Evolutionary conservation across 2,329 filamentous ascomycete species (phyloP), one percentile per base, ranked within the genome.

Genomic region (Zymoseptoria brevis): DNA sequence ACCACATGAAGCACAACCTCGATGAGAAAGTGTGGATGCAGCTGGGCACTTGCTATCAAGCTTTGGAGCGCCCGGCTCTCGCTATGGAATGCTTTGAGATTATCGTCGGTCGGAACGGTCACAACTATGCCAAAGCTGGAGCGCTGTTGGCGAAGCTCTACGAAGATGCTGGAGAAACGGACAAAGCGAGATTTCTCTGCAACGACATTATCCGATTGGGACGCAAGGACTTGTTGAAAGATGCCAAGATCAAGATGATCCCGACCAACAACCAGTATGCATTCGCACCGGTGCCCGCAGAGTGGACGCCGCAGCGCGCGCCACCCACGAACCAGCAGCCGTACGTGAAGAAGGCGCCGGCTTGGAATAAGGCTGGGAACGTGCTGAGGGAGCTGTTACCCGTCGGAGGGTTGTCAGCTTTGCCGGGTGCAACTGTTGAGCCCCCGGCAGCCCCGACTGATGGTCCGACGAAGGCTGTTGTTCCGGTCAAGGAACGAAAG

Each of bases 61-160:
- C 82, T 6, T 75, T 85, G 24, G 82, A 81, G 6, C 80, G 87
- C 57, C 79, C 84, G 19, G 79, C 83, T 30, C 84, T 87, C 45
- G 91, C 92, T 0, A 87, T 93, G 68, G 85, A 88, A 63, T 88
- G 85, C 69, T 94, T 92, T 67, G 81, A 90, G 22, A 83, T 83
- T 1, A 84, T 92, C 9, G 84, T 90, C 16, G 22, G 52, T 9
- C 62, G 59, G 21, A 56, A 57, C 8, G 60, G 61, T 4, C 55
- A 62, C 11, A 64, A 59, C 24, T 64, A 66, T 49, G 56, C 58
- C 54, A 49, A 57, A 30, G 62, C 61, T 4, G 60, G 62, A 22
- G 64, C 63, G 11, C 56, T 55, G 67, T 79, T 96, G 8, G 90
- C 90, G 11, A 91, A 88, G 67, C 84, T 96, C 73, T 96, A 95